Evolutionary conservation across 2,329 filamentous ascomycete species (phyloP).

Genomic region (Xylaria sp.): DNA sequence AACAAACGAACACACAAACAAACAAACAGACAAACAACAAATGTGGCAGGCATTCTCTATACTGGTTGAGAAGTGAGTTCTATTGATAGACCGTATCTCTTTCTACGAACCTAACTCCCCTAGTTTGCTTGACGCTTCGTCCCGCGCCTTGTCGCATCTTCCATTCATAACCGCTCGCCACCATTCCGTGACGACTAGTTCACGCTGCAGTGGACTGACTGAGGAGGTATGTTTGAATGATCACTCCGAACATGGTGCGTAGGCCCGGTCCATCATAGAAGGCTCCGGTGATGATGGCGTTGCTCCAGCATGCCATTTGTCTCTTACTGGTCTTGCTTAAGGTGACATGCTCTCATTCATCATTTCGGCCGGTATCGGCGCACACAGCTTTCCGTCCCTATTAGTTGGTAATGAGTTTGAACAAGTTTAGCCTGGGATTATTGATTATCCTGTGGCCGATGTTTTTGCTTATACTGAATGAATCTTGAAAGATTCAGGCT

Average conservation of each 20-base stretch:
- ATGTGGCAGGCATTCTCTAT: conserved; percentile 26
- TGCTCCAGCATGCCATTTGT: conserved; percentile 1
- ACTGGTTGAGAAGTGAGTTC: conserved; percentile 48
- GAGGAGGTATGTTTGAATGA: conserved; percentile 34
- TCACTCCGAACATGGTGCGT: conserved; percentile 15
- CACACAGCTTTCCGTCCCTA: conserved; percentile 3
- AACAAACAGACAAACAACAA: conserved; percentile 1
- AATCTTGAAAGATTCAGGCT: conserved; percentile 71
- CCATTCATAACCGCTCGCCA: conserved; percentile 18
- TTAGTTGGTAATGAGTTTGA: conserved; percentile 10
- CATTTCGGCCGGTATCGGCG: background rate
- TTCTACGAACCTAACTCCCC: conserved; percentile 51
- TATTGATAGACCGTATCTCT: conserved; percentile 49
- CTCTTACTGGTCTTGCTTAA: conserved; percentile 1
- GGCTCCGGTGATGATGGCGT: conserved; percentile 8
- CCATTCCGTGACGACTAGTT: conserved; percentile 22
- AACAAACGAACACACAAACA: no score
- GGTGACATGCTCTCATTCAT: conserved; percentile 1
- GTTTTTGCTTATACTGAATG: conserved; percentile 72
- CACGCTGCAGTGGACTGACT: conserved; percentile 23
- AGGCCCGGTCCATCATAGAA: conserved; percentile 11
- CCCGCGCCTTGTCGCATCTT: conserved; percentile 28
- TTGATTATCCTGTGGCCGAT: conserved; percentile 52
- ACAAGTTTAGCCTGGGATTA: background rate
- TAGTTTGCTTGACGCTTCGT: conserved; percentile 43